Evolutionary conservation across 176 grass and related monocot species (phyloP), one percentile per base, ranked within the genome.

Genomic region (Musa acuminata): DNA sequence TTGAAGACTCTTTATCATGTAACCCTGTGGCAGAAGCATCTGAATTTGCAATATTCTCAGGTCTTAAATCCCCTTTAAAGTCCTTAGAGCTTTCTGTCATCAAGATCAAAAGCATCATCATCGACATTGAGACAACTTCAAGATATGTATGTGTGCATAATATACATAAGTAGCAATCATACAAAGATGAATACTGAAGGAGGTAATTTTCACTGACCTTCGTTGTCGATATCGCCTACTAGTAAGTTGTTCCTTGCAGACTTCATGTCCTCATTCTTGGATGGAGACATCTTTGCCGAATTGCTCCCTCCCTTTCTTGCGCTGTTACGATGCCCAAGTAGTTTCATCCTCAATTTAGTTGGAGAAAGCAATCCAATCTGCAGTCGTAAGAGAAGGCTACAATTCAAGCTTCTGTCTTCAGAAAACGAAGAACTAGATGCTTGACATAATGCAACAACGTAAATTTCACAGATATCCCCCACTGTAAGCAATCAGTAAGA

Each of bases 291-390:
- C 43, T 74, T 83, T 2, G 87, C 85, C 0, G 90, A 93, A 80
- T 78, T 87, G 77, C 75, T 93, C 75, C 78, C 89, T 82, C 79
- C 87, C n/a, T 80, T 77, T 66, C 83, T 98, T 4, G 85, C 74
- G 1, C 86, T 84, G 73, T 91, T 91, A 51, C 87, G 84, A 25
- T 88, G 71, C 50, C 80, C 87, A 13, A 94, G 51, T 52, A 98
- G 86, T 80, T 91, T 98, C 90, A 98, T 91, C 59, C 95, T 87
- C 71, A 94, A 68, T 76, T 94, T 98, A 77, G 84, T 98, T 1
- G 95, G 95, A 71, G 95, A 98, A 76, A 91, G 90, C 8, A 89
- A 86, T 68, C 95, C 90, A 6, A 82, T 80, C 95, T 98, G 48
- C 60, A 82, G 62, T 79, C 75, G 80, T 11, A 27, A 0, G 17